Evolutionary conservation across 2,329 filamentous ascomycete genomes (phyloP), one percentile per base, ranked within the genome.

Genomic region (Zelopaecilomyces penicillatus): DNA sequence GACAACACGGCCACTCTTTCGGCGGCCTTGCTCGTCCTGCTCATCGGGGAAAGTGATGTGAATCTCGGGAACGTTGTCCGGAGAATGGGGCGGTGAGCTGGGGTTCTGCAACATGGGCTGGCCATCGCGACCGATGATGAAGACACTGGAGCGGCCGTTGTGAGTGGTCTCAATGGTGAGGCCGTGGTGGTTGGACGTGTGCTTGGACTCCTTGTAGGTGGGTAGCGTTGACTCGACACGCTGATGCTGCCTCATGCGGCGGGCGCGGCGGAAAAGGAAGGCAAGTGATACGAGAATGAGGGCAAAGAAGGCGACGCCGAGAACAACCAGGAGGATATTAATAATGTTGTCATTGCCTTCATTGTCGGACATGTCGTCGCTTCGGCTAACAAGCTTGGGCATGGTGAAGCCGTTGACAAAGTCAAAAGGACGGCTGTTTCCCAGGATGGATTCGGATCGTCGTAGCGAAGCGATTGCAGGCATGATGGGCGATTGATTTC

Each of bases 41-140:
- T 97, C 93, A 57, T 94, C 87, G 11, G 93, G 93, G 73, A 98
- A 97, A 32, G 93, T 97, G 65, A 98, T 95, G 67, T 90, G 88
- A 59, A 98, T 98, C 69, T 97, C 87, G 19, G 93, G 93, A 29
- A 97, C 77, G 54, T 85, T 84, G 65, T 80, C 87, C n/a, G 85
- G 83, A 38, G 84, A 87, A 56, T 84, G 72, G 26, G 90, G 86
- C 11, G 87, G 83, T 51, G 81, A 84, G 48, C 76, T 73, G 30
- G 86, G 85, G 66, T 86, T 86, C 52, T 82, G 76, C 54, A 91
- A 80, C 67, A 94, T 82, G 52, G 80, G 80, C 61, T 75, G 68
- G 51, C 83, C 80, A 66, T 93, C 88, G 64, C 87, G 83, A 57
- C 85, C 80, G 63, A 88, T 85, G 57, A 93, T 78, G 49, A 88